Percentiles rank a stretch among this genome's conserved stretches.
These are phyloP conservation scores for Auriculariales sp. DNA, from an alignment of 768 basidiomycete species.

Conservation along the genomic window DNA sequence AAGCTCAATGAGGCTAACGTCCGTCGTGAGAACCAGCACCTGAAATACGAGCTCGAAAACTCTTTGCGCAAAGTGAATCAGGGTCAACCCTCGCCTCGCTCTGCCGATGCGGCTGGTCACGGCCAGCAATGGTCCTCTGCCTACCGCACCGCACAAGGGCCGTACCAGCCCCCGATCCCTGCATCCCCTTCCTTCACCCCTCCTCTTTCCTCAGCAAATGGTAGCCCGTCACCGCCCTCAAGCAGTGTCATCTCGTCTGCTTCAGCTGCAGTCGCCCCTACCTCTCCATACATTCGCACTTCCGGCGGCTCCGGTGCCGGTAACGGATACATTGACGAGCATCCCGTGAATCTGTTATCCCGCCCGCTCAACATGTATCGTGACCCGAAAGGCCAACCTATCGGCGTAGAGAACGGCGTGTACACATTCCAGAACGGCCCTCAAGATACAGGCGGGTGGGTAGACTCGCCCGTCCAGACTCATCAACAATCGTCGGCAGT, in stretches of 20 bases:
- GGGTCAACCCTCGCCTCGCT: background rate
- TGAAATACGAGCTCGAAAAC: background rate
- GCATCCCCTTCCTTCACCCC: background rate
- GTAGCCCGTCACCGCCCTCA: background rate
- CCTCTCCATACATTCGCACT: background rate
- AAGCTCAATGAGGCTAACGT: constrained; percentile 2
- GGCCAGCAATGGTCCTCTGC: background rate
- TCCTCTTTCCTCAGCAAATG: background rate
- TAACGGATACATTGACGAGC: background rate
- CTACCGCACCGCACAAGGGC: background rate
- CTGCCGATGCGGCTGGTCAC: background rate
- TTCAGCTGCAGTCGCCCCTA: background rate
- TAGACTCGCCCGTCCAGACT: background rate
- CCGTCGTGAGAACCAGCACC: background rate
- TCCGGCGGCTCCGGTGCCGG: background rate
- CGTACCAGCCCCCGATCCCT: background rate
- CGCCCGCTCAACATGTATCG: background rate
- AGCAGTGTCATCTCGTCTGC: background rate
- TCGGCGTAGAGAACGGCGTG: background rate
- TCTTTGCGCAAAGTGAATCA: background rate
- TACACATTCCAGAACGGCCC: background rate
- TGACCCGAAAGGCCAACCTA: background rate
- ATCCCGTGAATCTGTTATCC: background rate
- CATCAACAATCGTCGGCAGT: background rate
- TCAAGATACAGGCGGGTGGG: background rate